Conservation (phyloP, 306 rosid species). For the Datisca glomerata region DNA sequence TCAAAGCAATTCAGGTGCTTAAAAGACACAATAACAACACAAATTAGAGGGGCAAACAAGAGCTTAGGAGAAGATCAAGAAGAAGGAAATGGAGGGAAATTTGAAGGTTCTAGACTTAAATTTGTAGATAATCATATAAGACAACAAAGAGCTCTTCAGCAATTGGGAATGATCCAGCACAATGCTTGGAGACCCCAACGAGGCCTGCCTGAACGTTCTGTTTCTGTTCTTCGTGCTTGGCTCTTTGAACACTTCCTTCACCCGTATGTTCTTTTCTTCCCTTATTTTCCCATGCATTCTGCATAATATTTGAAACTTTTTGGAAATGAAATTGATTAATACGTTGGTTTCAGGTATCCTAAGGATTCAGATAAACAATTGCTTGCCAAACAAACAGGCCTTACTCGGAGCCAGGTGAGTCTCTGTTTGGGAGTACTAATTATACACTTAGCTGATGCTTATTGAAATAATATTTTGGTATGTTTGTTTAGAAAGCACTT, state of each 20-base stretch:
- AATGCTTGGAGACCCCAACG: conserved; percentile 99
- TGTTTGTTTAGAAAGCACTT: no score
- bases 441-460: no score
- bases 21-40: conserved; percentile 72
- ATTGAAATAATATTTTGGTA: no score
- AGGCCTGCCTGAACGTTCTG: conserved; percentile 93
- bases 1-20: conserved; percentile 87
- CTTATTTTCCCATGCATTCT: neutral
- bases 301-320: neutral
- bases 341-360: conserved; percentile 49
- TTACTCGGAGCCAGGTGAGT: conserved; percentile 86
- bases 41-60: conserved; percentile 57
- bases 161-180: conserved; percentile 95
- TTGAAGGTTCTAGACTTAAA: conserved; percentile 79
- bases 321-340: conserved; percentile 4
- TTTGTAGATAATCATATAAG: conserved; percentile 84
- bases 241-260: conserved; percentile 98
- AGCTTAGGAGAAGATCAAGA: conserved; percentile 94
- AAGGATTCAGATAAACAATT: conserved; percentile 91
- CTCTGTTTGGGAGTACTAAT: no score
- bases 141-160: conserved; percentile 92
- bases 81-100: conserved; percentile 50
- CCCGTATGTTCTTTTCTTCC: conserved; percentile 47
- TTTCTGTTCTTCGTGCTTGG: conserved; percentile 97
- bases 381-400: conserved; percentile 98